These are phyloP conservation scores for Arthrobotrys sinensis DNA, from an alignment of 2,329 filamentous ascomycete species.

Conservation along the genomic window DNA sequence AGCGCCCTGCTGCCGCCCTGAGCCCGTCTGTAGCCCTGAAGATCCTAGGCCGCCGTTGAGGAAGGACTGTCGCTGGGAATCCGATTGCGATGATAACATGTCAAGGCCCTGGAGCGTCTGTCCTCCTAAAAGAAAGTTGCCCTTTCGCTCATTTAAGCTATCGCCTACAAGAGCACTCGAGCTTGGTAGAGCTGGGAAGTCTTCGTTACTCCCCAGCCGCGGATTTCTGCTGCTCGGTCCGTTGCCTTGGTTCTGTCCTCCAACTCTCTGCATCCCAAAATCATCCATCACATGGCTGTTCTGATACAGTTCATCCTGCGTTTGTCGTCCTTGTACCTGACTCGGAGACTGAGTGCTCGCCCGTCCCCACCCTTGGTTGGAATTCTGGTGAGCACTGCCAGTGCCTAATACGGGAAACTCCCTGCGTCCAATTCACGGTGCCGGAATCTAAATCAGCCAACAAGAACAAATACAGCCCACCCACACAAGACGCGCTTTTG, in stretches of 20 bases:
- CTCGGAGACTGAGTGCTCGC: constrained; percentile 56
- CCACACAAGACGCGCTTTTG: too few species aligned
- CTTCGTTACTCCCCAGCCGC: constrained; percentile 47
- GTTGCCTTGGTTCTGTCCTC: constrained; percentile 44
- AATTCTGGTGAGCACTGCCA: constrained; percentile 58
- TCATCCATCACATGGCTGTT: constrained; percentile 51
- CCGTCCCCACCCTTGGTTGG: constrained; percentile 59
- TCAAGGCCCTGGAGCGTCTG: constrained; percentile 48
- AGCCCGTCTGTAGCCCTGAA: constrained; percentile 30
- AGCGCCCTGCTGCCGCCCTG: constrained; percentile 35
- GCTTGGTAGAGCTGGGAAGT: constrained; percentile 52
- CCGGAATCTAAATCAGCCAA: constrained; percentile 40
- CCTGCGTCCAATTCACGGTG: constrained; percentile 50
- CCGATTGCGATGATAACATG: constrained; percentile 50
- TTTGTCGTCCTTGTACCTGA: constrained; percentile 49
- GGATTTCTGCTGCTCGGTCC: constrained; percentile 47
- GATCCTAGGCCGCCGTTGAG: constrained; percentile 41
- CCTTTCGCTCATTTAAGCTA: constrained; percentile 38
- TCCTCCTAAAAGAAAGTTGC: constrained; percentile 34
- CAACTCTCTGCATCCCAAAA: constrained; percentile 51
- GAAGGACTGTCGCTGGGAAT: constrained; percentile 52
- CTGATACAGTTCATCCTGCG: constrained; percentile 56
- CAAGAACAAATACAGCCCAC: not conserved
- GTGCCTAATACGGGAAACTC: constrained; percentile 61
- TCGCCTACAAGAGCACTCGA: constrained; percentile 38